Conservation (phyloP, 257 asterid species). For the Solanum sejunctum region DNA sequence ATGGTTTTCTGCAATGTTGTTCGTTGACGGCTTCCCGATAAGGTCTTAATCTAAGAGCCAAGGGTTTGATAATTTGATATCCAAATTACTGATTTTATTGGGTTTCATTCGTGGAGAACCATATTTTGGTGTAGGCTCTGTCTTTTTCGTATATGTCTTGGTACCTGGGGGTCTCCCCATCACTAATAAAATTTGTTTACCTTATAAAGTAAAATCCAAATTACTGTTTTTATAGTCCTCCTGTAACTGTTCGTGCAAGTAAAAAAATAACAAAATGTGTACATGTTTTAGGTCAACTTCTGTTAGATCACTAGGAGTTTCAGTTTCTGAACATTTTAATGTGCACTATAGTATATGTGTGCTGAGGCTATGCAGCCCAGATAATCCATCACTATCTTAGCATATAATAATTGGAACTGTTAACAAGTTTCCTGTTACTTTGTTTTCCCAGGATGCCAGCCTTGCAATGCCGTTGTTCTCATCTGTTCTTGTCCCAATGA, state of each 20-base stretch:
- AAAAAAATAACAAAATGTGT: background rate
- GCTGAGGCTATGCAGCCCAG: background rate
- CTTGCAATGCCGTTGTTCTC: conserved; percentile 78
- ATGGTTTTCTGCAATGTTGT: background rate
- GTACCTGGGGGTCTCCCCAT: background rate
- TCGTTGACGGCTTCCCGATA: background rate
- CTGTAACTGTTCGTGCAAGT: background rate
- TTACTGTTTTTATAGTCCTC: background rate
- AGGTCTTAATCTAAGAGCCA: background rate
- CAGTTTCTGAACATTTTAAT: background rate
- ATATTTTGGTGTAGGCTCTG: background rate
- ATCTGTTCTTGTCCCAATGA: conserved; percentile 78
- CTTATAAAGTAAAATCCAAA: background rate
- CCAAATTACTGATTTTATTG: background rate
- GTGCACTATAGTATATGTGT: background rate
- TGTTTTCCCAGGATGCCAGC: conserved; percentile 69
- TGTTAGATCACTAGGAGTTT: background rate
- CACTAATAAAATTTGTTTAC: background rate
- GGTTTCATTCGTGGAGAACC: background rate
- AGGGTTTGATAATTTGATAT: background rate
- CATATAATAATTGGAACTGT: background rate
- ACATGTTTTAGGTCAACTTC: background rate
- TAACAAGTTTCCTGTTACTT: background rate
- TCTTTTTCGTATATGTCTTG: background rate
- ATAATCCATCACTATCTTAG: background rate